Evolutionary conservation across 1,139 yeast species (phyloP).

Genomic region (Lodderomyces elongisporus): DNA sequence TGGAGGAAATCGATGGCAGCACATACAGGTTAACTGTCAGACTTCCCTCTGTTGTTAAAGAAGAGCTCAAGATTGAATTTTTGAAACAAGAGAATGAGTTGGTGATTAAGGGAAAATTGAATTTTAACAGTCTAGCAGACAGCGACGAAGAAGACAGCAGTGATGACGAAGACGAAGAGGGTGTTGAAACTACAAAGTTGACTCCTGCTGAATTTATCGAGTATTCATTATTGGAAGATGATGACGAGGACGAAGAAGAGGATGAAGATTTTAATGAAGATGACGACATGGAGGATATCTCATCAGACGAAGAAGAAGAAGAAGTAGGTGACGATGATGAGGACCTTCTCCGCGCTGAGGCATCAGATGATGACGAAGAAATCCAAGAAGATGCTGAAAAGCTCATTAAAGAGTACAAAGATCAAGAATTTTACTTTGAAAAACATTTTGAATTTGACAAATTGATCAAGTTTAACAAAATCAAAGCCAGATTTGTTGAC

Average conservation of each 20-base stretch:
- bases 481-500: slow-evolving; percentile 34
- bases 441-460: slow-evolving; percentile 44
- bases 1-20: slow-evolving; percentile 35
- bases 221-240: slow-evolving; percentile 11
- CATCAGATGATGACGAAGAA: slow-evolving; percentile 29
- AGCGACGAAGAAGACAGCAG: slow-evolving; percentile 13
- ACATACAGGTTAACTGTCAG: slow-evolving; percentile 41
- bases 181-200: slow-evolving; percentile 13
- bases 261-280: slow-evolving; percentile 41
- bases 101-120: slow-evolving; percentile 39
- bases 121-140: slow-evolving; percentile 24
- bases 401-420: slow-evolving; percentile 36
- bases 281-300: slow-evolving; percentile 13
- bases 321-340: slow-evolving; percentile 10
- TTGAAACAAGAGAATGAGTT: slow-evolving; percentile 41
- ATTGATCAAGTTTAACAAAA: slow-evolving; percentile 33
- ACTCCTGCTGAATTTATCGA: slow-evolving; percentile 4
- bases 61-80: slow-evolving; percentile 40
- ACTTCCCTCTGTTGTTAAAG: slow-evolving; percentile 41
- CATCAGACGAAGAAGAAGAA: slow-evolving; percentile 10
- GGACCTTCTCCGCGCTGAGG: slow-evolving; percentile 13
- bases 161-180: slow-evolving; percentile 12
- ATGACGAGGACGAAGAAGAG: slow-evolving; percentile 12
- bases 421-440: slow-evolving; percentile 41
- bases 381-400: slow-evolving; percentile 38